A percentile compares a stretch with the other conserved stretches of the same genome.
Conservation (phyloP, 805 yeast species). For the Metschnikowia continentalis region DNA sequence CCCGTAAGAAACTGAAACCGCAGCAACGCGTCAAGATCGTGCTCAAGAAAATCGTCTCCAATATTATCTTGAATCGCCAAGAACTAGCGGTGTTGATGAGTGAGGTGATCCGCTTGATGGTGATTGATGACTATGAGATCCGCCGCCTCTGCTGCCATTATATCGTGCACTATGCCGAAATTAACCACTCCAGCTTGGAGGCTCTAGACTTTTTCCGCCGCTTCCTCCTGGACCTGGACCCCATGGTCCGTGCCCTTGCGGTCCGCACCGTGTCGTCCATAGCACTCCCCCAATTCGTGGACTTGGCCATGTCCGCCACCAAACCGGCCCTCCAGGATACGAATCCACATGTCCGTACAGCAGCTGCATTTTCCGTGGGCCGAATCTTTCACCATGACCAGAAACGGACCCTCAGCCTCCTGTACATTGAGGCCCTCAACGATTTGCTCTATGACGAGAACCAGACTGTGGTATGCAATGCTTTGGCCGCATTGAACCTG, state of each 20-base stretch:
- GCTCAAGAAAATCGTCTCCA: constrained; percentile 73
- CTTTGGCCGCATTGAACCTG: constrained; percentile 62
- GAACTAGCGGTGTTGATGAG: constrained; percentile 68
- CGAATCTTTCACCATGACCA: constrained; percentile 58
- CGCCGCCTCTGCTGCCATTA: constrained; percentile 69
- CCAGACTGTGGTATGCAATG: constrained; percentile 63
- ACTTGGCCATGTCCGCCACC: constrained; percentile 42
- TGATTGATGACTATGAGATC: constrained; percentile 58
- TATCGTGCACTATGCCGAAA: constrained; percentile 54
- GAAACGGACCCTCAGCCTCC: constrained; percentile 37
- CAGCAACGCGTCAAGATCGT: constrained; percentile 32
- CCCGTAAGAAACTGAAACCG: constrained; percentile 39
- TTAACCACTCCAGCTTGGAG: constrained; percentile 52
- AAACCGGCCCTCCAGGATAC: constrained; percentile 35
- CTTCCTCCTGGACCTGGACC: constrained; percentile 48
- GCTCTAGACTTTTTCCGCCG: constrained; percentile 52
- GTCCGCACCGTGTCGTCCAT: constrained; percentile 62
- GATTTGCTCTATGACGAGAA: constrained; percentile 52
- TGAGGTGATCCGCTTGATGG: constrained; percentile 55
- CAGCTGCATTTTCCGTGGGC: constrained; percentile 68
- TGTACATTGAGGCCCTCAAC: constrained; percentile 48
- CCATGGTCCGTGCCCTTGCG: constrained; percentile 55
- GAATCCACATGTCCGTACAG: constrained; percentile 59
- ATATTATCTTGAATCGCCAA: constrained; percentile 74
- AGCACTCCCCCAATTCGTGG: constrained; percentile 48